Percentiles rank a stretch among this genome's conserved stretches.
phyloP scores from a whole-genome alignment of 345 rosid genomes.

The Citrus australasica region DNA sequence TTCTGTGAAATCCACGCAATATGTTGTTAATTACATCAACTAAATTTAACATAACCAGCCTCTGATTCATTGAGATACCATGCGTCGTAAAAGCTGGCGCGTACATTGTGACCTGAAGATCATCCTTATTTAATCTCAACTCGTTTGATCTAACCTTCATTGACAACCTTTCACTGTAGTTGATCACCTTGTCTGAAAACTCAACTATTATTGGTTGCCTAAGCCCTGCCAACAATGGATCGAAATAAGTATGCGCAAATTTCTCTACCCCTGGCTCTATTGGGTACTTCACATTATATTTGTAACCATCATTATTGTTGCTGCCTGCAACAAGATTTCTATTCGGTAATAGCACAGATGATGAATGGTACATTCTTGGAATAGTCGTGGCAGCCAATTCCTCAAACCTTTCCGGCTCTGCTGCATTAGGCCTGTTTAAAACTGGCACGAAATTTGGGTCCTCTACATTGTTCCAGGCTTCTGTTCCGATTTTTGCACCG shows the following conservation, averaged over 20 bases:
- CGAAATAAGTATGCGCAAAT: constrained; percentile 66
- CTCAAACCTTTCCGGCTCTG: constrained; percentile 25
- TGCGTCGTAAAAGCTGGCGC: constrained; percentile 72
- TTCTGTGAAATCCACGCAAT: background rate
- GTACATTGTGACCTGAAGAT: constrained; percentile 41
- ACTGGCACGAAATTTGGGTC: constrained; percentile 58
- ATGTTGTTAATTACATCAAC: constrained; percentile 9
- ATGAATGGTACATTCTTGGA: constrained; percentile 75
- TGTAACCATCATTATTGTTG: constrained; percentile 68
- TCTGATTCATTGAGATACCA: constrained; percentile 68
- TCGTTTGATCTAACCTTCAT: constrained; percentile 21
- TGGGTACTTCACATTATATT: constrained; percentile 46
- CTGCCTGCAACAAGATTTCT: constrained; percentile 66
- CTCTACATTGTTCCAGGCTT: constrained; percentile 66
- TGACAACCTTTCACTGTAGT: constrained; percentile 23
- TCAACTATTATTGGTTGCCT: constrained; percentile 31
- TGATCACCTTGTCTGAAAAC: constrained; percentile 1
- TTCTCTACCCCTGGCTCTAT: constrained; percentile 70
- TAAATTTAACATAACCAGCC: constrained; percentile 38
- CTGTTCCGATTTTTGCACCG: constrained; percentile 60
- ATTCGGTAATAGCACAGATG: constrained; percentile 37
- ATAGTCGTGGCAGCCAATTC: constrained; percentile 37
- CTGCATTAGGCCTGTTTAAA: constrained; percentile 34
- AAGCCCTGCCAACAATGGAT: constrained; percentile 22
- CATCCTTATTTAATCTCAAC: background rate